Percentiles rank a stretch among this genome's conserved stretches.
Evolutionary conservation across 805 yeast species (phyloP).

Genomic region (Candida odintsovae): DNA sequence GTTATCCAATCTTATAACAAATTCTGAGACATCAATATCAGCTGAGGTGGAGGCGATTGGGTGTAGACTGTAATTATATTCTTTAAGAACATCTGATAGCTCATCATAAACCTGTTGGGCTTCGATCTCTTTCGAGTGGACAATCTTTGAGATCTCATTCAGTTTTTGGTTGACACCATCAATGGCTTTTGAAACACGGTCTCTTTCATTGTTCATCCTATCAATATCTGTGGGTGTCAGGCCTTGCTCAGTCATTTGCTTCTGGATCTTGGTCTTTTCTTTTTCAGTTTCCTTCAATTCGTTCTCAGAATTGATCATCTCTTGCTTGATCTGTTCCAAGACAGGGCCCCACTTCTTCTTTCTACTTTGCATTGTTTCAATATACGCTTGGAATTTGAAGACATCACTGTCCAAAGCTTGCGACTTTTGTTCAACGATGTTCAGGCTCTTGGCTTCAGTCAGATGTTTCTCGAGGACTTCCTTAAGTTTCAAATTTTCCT

Average conservation of each 20-base stretch:
- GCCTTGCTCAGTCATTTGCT: conserved; percentile 46
- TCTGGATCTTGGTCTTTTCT: conserved; percentile 36
- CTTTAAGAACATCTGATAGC: conserved; percentile 45
- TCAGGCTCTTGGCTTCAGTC: conserved; percentile 40
- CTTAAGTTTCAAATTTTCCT: conserved; percentile 35
- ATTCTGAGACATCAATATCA: conserved; percentile 25
- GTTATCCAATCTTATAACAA: conserved; percentile 37
- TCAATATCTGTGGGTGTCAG: conserved; percentile 61
- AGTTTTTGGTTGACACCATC: conserved; percentile 40
- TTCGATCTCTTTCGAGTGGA: conserved; percentile 44
- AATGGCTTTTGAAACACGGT: conserved; percentile 46
- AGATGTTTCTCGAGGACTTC: conserved; percentile 35
- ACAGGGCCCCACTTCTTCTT: conserved; percentile 59
- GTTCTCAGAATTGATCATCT: conserved; percentile 39
- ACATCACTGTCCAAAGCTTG: conserved; percentile 67
- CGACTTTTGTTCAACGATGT: conserved; percentile 49
- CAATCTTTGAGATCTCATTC: conserved; percentile 39
- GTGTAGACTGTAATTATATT: conserved; percentile 51
- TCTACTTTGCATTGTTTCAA: conserved; percentile 59
- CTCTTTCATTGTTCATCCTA: conserved; percentile 54
- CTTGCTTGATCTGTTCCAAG: conserved; percentile 50
- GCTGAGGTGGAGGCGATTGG: conserved; percentile 35
- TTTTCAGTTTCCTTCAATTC: conserved; percentile 37
- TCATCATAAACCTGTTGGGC: conserved; percentile 45
- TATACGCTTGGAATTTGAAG: conserved; percentile 63